Percentiles rank a stretch among this genome's conserved stretches.
Evolutionary conservation across 2,329 filamentous ascomycete species (phyloP).

Genomic region (Diaporthe sp.): DNA sequence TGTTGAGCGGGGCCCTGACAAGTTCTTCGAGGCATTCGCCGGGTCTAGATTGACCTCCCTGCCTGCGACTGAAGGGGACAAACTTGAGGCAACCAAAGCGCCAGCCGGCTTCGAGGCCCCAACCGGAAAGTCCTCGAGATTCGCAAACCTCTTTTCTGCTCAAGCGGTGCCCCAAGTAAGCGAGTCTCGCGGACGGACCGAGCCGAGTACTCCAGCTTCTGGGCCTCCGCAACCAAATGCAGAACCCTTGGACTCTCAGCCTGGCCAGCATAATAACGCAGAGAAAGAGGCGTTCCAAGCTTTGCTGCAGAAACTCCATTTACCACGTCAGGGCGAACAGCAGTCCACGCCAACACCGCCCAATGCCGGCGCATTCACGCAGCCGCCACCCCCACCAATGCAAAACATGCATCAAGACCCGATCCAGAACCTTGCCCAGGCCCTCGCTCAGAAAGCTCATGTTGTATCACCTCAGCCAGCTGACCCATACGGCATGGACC

Average conservation of each 20-base stretch:
- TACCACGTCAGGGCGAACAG: constrained; percentile 34
- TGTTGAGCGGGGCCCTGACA: constrained; percentile 78
- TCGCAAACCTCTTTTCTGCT: constrained; percentile 83
- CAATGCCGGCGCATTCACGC: constrained; percentile 57
- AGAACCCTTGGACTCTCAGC: constrained; percentile 22
- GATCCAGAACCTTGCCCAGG: constrained; percentile 37
- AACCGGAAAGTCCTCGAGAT: constrained; percentile 78
- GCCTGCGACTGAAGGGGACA: constrained; percentile 54
- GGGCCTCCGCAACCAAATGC: constrained; percentile 44
- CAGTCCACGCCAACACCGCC: constrained; percentile 56
- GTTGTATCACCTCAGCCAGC: constrained; percentile 64
- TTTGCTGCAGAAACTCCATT: constrained; percentile 85
- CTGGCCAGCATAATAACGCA: constrained; percentile 61
- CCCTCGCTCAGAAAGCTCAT: constrained; percentile 51
- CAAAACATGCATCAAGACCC: constrained; percentile 39
- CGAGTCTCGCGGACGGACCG: constrained; percentile 61
- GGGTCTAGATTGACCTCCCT: constrained; percentile 45
- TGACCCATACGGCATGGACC: constrained; percentile 61
- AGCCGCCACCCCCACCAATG: constrained; percentile 49
- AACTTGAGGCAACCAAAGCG: constrained; percentile 58
- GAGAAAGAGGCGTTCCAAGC: constrained; percentile 90
- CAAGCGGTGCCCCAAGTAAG: constrained; percentile 57
- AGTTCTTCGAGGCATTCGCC: constrained; percentile 77
- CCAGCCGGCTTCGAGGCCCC: constrained; percentile 17
- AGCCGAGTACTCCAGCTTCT: constrained; percentile 60